Conservation (phyloP, 2,329 filamentous ascomycete species). For the Phialocephala sp. region DNA sequence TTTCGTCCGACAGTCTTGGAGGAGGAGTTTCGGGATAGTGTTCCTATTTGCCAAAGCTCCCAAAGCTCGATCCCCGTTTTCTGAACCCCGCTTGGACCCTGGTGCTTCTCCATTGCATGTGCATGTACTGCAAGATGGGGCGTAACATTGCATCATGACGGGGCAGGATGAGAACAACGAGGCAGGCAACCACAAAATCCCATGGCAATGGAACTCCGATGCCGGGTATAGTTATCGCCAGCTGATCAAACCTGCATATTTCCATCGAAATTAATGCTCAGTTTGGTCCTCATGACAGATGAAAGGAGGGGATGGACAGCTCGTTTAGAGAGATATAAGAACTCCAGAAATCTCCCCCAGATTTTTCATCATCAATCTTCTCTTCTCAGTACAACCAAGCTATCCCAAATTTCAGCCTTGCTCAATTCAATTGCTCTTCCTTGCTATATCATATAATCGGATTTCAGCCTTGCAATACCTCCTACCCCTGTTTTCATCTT, state of each 20-base stretch:
- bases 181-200: slow-evolving; percentile 4
- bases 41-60: slow-evolving; percentile 17
- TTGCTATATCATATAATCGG: slow-evolving; percentile 9
- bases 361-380: neutral
- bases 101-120: neutral
- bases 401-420: slow-evolving; percentile 6
- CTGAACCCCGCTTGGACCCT: slow-evolving; percentile 3
- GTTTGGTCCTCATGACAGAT: neutral
- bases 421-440: neutral
- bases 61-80: neutral
- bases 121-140: slow-evolving; percentile 5
- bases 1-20: neutral
- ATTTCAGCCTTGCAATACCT: slow-evolving; percentile 2
- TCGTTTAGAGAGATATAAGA: slow-evolving; percentile 5
- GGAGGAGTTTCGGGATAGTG: neutral
- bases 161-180: neutral
- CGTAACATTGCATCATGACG: neutral
- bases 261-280: neutral
- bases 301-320: neutral
- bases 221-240: neutral
- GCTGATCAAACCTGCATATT: slow-evolving; percentile 6
- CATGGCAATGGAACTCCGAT: neutral
- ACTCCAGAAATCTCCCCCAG: neutral
- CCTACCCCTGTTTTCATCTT: neutral
- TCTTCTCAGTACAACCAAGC: neutral